Evolutionary conservation across 2,329 filamentous ascomycete genomes (phyloP).

Genomic region (Emergomyces africanus): DNA sequence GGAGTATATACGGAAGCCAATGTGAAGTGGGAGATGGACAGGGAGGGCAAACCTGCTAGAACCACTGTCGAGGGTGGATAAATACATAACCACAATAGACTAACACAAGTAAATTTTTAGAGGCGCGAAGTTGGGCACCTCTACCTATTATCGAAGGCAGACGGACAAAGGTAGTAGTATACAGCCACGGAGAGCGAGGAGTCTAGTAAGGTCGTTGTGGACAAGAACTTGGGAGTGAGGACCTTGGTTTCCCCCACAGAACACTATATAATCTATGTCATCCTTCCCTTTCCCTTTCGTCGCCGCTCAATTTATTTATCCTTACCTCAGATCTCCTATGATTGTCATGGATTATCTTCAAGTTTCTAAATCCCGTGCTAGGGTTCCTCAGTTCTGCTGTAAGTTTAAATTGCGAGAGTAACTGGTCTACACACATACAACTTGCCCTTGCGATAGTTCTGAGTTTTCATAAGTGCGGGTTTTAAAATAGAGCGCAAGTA

Average conservation of each 20-base stretch:
- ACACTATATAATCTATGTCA: too few species aligned
- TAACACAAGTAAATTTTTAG: background rate
- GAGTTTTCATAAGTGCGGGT: background rate
- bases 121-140: background rate
- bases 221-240: background rate
- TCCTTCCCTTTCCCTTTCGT: background rate
- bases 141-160: background rate
- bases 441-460: background rate
- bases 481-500: background rate
- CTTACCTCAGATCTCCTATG: background rate
- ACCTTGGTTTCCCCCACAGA: background rate
- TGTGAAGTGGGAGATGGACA: background rate
- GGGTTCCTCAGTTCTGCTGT: background rate
- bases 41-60: too few species aligned
- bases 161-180: background rate
- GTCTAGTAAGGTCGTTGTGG: background rate
- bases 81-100: too few species aligned
- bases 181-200: background rate
- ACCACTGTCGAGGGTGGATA: too few species aligned
- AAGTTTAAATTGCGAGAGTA: background rate
- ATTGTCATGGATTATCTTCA: background rate
- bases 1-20: background rate
- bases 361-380: background rate
- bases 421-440: background rate
- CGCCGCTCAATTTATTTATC: background rate